phyloP scores from a whole-genome alignment of 2,329 filamentous ascomycete genomes.

The Neoascochyta sp. region DNA sequence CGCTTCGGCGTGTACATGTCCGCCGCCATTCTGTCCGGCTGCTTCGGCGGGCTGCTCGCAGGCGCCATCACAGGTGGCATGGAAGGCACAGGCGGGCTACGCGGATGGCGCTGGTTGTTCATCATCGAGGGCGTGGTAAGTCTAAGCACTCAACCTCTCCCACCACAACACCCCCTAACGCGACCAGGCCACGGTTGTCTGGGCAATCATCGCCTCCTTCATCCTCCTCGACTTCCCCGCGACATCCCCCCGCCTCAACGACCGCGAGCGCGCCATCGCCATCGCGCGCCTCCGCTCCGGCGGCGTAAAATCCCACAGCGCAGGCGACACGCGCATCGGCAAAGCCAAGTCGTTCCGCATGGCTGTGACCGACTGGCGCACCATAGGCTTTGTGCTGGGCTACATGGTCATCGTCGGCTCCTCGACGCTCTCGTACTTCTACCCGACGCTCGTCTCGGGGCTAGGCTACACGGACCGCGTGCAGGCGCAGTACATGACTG shows the following conservation, averaged over 20 bases:
- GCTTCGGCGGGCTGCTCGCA: slow-evolving; percentile 51
- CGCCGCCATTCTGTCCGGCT: slow-evolving; percentile 55
- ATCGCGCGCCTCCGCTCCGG: slow-evolving; percentile 46
- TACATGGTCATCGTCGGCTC: slow-evolving; percentile 51
- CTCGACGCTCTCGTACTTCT: slow-evolving; percentile 54
- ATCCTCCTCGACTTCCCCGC: slow-evolving; percentile 51
- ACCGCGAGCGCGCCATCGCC: slow-evolving; percentile 43
- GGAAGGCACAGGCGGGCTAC: slow-evolving; percentile 45
- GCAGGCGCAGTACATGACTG: slow-evolving; percentile 50
- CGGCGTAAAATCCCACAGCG: slow-evolving; percentile 36
- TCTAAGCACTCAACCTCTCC: too few relatives aligned
- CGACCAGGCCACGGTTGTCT: slow-evolving; percentile 48
- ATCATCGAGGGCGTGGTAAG: slow-evolving; percentile 41
- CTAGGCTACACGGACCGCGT: slow-evolving; percentile 48
- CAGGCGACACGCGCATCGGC: slow-evolving; percentile 30
- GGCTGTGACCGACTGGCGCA: slow-evolving; percentile 46
- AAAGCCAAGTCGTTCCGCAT: slow-evolving; percentile 40
- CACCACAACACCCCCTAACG: too few relatives aligned
- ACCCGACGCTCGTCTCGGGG: slow-evolving; percentile 51
- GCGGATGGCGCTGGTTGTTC: slow-evolving; percentile 54
- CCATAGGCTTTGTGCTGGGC: slow-evolving; percentile 48
- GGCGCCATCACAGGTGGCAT: slow-evolving; percentile 49
- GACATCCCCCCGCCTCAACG: slow-evolving; percentile 43
- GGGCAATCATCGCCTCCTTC: slow-evolving; percentile 44
- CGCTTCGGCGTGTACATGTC: slow-evolving; percentile 57